A percentile compares a stretch with the other conserved stretches of the same genome.
Conservation (phyloP, 192 early-diverging fungal species). For the Backusella luteola region DNA sequence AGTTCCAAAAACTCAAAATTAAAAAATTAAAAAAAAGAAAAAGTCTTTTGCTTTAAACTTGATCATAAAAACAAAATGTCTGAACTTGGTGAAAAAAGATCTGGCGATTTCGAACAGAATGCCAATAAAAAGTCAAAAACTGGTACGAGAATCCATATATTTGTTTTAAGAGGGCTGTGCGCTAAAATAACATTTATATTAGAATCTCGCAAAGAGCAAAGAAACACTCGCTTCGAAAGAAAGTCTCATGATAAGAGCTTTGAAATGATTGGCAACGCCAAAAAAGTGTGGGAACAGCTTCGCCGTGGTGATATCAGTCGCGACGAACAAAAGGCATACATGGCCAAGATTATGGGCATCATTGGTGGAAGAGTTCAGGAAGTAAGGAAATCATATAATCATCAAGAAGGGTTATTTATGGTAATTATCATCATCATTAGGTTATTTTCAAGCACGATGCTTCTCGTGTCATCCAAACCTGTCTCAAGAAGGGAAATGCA, state of each 20-base stretch:
- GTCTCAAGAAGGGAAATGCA: constrained; percentile 83
- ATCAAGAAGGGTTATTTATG: background rate
- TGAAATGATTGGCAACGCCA: constrained; percentile 69
- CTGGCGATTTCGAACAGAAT: background rate
- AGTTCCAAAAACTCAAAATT: background rate
- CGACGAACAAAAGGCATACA: constrained; percentile 58
- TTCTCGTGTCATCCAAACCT: constrained; percentile 87
- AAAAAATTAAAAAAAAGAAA: background rate
- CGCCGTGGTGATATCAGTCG: constrained; percentile 68
- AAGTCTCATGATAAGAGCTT: constrained; percentile 63
- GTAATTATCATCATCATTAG: constrained; percentile 2
- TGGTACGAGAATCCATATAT: background rate
- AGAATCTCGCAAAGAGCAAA: constrained; percentile 58
- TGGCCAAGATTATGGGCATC: constrained; percentile 81
- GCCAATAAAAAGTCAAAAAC: constrained; percentile 16
- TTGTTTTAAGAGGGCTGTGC: background rate
- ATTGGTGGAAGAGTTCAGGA: constrained; percentile 81
- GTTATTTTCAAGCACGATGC: constrained; percentile 96
- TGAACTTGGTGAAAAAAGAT: constrained; percentile 16
- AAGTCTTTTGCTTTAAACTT: background rate
- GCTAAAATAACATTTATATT: background rate
- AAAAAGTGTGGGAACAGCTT: constrained; percentile 85
- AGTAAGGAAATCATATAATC: constrained; percentile 18
- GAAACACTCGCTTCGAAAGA: constrained; percentile 55
- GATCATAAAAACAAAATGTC: constrained; percentile 13